phyloP scores from a whole-genome alignment of 768 basidiomycete species.

The Coprinellus micaceus region DNA sequence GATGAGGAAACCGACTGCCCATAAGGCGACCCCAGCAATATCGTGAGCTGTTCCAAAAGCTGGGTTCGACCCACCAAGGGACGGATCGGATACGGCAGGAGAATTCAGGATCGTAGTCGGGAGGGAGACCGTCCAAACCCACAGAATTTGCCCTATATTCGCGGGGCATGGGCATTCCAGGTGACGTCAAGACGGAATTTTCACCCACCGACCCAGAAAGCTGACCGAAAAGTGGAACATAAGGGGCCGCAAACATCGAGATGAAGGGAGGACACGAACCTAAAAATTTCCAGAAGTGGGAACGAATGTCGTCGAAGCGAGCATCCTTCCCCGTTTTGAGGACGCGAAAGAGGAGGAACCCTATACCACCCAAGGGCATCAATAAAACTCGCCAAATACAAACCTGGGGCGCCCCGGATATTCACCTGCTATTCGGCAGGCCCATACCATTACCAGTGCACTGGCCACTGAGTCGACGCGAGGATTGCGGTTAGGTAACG shows the following conservation, averaged over 20 bases:
- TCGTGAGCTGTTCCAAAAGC: conserved; percentile 60
- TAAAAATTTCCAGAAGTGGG: conserved; percentile 62
- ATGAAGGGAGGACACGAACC: conserved; percentile 26
- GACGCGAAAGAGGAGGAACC: conserved; percentile 68
- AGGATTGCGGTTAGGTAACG: too few species aligned
- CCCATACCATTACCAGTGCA: conserved; percentile 67
- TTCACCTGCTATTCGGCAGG: conserved; percentile 50
- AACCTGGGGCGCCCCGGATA: conserved; percentile 1
- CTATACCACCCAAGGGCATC: conserved; percentile 21
- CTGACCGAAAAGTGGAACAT: conserved; percentile 19
- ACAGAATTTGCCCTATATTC: conserved; percentile 54
- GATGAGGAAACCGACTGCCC: conserved; percentile 53
- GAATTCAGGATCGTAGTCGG: conserved; percentile 67
- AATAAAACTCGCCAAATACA: background rate
- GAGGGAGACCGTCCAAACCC: conserved; percentile 65
- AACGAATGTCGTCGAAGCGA: conserved; percentile 65
- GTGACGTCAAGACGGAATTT: too few species aligned
- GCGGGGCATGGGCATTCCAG: too few species aligned
- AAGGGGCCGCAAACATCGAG: background rate
- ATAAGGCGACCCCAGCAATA: conserved; percentile 60
- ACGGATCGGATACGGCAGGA: conserved; percentile 52
- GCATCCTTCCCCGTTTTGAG: conserved; percentile 62
- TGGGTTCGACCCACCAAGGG: conserved; percentile 44
- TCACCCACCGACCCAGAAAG: conserved; percentile 50
- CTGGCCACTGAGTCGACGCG: conserved; percentile 34